Evolutionary conservation across 495 filamentous ascomycete genomes (phyloP).

Genomic region (Hypoxylon rickii): DNA sequence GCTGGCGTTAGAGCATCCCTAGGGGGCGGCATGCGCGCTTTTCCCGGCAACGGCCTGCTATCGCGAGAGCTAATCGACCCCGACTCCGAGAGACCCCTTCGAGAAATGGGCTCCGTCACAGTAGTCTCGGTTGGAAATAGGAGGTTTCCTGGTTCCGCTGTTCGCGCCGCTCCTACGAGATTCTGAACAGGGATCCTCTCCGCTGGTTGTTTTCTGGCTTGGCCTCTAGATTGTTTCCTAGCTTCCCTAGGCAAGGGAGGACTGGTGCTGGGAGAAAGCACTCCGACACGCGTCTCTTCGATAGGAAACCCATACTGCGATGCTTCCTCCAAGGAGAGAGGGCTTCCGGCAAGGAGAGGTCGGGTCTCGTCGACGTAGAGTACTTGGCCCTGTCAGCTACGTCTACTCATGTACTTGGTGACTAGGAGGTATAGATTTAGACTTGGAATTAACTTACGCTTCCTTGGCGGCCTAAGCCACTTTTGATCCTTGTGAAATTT

Average conservation of each 20-base stretch:
- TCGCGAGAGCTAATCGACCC: slow-evolving; percentile 1
- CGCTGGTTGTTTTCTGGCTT: not conserved
- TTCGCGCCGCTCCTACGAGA: no score
- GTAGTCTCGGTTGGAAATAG: no score
- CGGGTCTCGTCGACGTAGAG: slow-evolving; percentile 37
- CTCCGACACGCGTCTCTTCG: slow-evolving; percentile 7
- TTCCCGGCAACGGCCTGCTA: not conserved
- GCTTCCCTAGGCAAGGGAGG: slow-evolving; percentile 1
- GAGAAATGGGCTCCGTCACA: no score
- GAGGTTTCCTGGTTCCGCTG: no score
- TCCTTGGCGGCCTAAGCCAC: slow-evolving; percentile 33
- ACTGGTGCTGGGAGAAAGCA: slow-evolving; percentile 11
- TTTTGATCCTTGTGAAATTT: slow-evolving; percentile 32
- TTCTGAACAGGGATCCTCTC: not conserved
- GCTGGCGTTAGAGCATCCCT: not conserved
- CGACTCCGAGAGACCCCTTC: not conserved
- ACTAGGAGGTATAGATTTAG: not conserved
- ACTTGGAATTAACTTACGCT: slow-evolving; percentile 34
- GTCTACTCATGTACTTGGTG: not conserved
- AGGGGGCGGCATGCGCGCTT: slow-evolving; percentile 6
- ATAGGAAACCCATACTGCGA: slow-evolving; percentile 22
- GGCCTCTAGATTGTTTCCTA: no score
- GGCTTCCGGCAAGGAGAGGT: slow-evolving; percentile 18
- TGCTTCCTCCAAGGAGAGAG: slow-evolving; percentile 6
- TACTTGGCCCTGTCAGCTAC: slow-evolving; percentile 24